These are phyloP conservation scores for Phyllosticta citriasiana DNA, from an alignment of 2,329 filamentous ascomycete species.

Conservation along the genomic window DNA sequence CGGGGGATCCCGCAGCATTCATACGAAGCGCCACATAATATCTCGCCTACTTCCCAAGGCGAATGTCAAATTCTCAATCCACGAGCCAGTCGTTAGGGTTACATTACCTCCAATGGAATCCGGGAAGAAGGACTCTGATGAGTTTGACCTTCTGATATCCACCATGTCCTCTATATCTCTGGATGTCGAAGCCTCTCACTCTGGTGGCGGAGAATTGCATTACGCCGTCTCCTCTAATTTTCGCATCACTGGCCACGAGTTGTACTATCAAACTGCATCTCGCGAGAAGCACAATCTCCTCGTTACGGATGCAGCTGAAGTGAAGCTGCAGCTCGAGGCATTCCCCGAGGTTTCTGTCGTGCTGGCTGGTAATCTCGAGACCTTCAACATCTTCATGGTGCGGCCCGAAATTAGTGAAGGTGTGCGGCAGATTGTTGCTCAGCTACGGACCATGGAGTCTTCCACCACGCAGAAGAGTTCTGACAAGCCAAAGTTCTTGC, in stretches of 20 bases:
- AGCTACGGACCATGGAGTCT: constrained; percentile 55
- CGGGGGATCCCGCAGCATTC: background rate
- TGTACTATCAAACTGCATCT: constrained; percentile 88
- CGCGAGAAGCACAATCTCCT: constrained; percentile 79
- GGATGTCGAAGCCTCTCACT: constrained; percentile 94
- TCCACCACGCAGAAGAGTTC: constrained; percentile 32
- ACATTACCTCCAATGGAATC: constrained; percentile 68
- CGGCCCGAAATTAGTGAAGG: constrained; percentile 88
- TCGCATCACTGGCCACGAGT: constrained; percentile 71
- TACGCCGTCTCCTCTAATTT: constrained; percentile 79
- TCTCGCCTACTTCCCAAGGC: constrained; percentile 90
- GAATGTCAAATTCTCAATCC: constrained; percentile 89
- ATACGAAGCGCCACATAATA: constrained; percentile 53
- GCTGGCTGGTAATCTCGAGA: constrained; percentile 69
- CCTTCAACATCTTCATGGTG: constrained; percentile 80
- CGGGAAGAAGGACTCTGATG: constrained; percentile 50
- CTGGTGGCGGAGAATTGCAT: constrained; percentile 68
- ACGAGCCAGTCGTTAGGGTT: constrained; percentile 89
- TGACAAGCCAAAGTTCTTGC: constrained; percentile 54
- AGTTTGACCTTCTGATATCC: constrained; percentile 92
- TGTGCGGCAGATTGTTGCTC: constrained; percentile 78
- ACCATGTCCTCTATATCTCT: constrained; percentile 89
- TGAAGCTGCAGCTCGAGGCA: constrained; percentile 77
- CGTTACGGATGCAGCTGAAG: constrained; percentile 76
- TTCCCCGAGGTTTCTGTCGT: constrained; percentile 78